Conservation (phyloP, 805 yeast species). For the Pichia occidentalis region DNA sequence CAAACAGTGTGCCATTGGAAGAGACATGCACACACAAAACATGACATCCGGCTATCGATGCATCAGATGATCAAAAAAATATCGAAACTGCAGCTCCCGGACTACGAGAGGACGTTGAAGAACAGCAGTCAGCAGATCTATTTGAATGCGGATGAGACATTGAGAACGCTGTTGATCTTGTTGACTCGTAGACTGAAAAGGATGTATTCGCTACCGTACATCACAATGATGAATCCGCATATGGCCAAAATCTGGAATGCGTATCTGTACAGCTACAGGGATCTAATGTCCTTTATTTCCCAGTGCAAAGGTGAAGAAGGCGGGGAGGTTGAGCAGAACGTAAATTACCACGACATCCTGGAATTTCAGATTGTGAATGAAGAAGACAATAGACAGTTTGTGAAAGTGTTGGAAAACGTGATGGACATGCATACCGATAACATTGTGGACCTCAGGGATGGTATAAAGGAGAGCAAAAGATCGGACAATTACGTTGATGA, state of each 20-base stretch:
- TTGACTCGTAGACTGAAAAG: constrained; percentile 68
- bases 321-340: too few relatives aligned
- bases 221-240: constrained; percentile 80
- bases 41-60: constrained; percentile 1
- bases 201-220: constrained; percentile 71
- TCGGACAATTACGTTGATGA: too few relatives aligned
- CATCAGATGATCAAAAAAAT: background rate
- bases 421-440: constrained; percentile 80
- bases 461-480: constrained; percentile 54
- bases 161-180: constrained; percentile 48
- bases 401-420: constrained; percentile 47
- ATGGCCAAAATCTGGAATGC: constrained; percentile 69
- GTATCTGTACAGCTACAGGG: constrained; percentile 63
- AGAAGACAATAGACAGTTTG: constrained; percentile 49
- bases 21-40: background rate
- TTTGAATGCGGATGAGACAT: constrained; percentile 45
- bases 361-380: constrained; percentile 36
- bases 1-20: too few relatives aligned
- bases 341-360: constrained; percentile 22
- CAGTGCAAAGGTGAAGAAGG: too few relatives aligned
- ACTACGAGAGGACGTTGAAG: constrained; percentile 3
- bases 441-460: constrained; percentile 72
- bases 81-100: constrained; percentile 3
- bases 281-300: constrained; percentile 37
- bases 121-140: background rate